Percentiles rank a stretch among this genome's conserved stretches.
These are phyloP conservation scores for Exophiala aquamarina DNA, from an alignment of 2,329 filamentous ascomycete species.

Conservation along the genomic window DNA sequence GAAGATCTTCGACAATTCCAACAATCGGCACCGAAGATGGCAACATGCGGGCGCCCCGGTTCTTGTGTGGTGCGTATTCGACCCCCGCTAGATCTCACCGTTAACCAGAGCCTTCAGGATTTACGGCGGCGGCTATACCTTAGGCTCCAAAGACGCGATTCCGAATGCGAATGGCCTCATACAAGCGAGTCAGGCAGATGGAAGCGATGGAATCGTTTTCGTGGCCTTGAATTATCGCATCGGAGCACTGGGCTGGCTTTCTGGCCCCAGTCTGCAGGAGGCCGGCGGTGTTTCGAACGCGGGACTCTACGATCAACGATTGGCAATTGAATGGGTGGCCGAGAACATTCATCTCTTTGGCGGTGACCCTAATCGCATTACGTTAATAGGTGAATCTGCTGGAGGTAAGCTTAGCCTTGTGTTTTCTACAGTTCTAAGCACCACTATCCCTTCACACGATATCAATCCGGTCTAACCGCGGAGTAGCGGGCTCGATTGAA, in stretches of 20 bases:
- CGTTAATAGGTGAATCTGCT: slow-evolving; percentile 53
- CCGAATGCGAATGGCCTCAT: slow-evolving; percentile 42
- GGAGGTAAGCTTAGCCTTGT: slow-evolving; percentile 36
- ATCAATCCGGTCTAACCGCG: neutral
- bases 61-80: slow-evolving; percentile 37
- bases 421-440: slow-evolving; percentile 7
- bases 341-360: slow-evolving; percentile 56
- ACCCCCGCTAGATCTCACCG: slow-evolving; percentile 29
- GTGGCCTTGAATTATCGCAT: slow-evolving; percentile 51
- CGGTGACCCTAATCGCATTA: slow-evolving; percentile 52
- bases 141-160: slow-evolving; percentile 38
- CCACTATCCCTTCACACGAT: slow-evolving; percentile 8
- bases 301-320: slow-evolving; percentile 54
- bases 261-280: slow-evolving; percentile 43
- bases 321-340: slow-evolving; percentile 61
- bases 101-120: slow-evolving; percentile 33
- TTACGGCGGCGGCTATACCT: slow-evolving; percentile 50
- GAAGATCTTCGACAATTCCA: slow-evolving; percentile 32
- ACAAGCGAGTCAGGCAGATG: slow-evolving; percentile 40
- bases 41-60: slow-evolving; percentile 37
- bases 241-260: slow-evolving; percentile 51
- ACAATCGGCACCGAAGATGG: slow-evolving; percentile 35
- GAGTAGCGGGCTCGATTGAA: slow-evolving; percentile 49
- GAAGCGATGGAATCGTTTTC: slow-evolving; percentile 43
- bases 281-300: slow-evolving; percentile 49